Percentiles rank a stretch among this genome's conserved stretches.
These are phyloP conservation scores for Erythrophleum ivorense DNA, from an alignment of 331 rosid species.

Conservation along the genomic window DNA sequence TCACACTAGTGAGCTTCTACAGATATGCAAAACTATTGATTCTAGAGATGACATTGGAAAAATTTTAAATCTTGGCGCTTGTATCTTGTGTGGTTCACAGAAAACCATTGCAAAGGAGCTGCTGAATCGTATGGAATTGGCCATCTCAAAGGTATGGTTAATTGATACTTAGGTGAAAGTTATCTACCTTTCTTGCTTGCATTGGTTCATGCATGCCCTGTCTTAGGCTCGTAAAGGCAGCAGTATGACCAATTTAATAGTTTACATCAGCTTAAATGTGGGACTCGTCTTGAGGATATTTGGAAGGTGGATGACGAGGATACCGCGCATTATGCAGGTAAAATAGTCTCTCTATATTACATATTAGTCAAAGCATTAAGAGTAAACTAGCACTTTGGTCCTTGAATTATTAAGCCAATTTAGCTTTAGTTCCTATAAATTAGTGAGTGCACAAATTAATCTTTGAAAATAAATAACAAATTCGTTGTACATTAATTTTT, in stretches of 20 bases:
- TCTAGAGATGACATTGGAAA: constrained; percentile 41
- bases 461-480: not conserved
- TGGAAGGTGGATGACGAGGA: constrained; percentile 50
- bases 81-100: constrained; percentile 67
- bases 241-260: constrained; percentile 44
- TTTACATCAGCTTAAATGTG: constrained; percentile 61
- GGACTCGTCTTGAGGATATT: constrained; percentile 57
- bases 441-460: not conserved
- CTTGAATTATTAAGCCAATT: not conserved
- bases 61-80: constrained; percentile 54
- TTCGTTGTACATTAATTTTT: not conserved
- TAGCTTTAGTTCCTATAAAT: not conserved
- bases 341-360: not conserved
- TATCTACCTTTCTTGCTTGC: constrained; percentile 36
- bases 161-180: constrained; percentile 11
- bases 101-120: constrained; percentile 61
- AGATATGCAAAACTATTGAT: constrained; percentile 9
- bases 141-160: constrained; percentile 60
- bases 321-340: constrained; percentile 47
- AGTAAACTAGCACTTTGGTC: not conserved
- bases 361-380: not conserved
- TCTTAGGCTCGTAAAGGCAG: constrained; percentile 28
- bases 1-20: constrained; percentile 4
- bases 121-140: constrained; percentile 50
- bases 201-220: constrained; percentile 5